phyloP scores from a whole-genome alignment of 306 rosid species.

The Prunus armeniaca region DNA sequence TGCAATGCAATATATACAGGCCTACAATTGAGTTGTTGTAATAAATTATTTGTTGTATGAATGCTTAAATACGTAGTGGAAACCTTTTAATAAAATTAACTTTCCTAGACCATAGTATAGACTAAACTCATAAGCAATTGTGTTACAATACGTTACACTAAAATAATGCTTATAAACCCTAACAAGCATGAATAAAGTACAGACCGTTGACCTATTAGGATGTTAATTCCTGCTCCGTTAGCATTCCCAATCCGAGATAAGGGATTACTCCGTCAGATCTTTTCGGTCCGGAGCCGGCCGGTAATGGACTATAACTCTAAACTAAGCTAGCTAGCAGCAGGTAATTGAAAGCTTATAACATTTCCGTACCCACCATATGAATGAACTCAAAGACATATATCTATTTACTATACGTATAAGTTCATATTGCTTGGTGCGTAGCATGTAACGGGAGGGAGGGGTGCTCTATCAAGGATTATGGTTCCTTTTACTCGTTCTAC shows the following conservation, averaged over 20 bases:
- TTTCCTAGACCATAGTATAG: not conserved
- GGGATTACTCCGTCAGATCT: no score
- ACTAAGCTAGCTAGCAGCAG: not conserved
- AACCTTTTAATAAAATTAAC: not conserved
- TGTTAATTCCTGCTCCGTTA: not conserved
- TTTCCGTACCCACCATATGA: not conserved
- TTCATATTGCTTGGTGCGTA: no score
- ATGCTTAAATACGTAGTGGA: not conserved
- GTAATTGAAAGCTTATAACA: not conserved
- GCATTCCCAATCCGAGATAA: no score
- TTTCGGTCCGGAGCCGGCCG: no score
- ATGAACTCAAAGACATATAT: not conserved
- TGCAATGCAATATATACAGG: not conserved
- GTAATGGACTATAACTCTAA: no score
- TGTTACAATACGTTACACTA: not conserved
- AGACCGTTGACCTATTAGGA: not conserved
- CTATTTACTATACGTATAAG: no score
- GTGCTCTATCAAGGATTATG: no score
- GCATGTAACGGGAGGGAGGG: no score
- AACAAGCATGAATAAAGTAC: not conserved
- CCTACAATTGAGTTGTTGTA: not conserved
- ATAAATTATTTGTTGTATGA: not conserved
- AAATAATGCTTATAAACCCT: slow-evolving; percentile 1
- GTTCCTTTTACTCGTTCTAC: no score
- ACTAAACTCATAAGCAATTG: not conserved